Evolutionary conservation across 208 protist species (phyloP).

Genomic region (Leishmania major): DNA sequence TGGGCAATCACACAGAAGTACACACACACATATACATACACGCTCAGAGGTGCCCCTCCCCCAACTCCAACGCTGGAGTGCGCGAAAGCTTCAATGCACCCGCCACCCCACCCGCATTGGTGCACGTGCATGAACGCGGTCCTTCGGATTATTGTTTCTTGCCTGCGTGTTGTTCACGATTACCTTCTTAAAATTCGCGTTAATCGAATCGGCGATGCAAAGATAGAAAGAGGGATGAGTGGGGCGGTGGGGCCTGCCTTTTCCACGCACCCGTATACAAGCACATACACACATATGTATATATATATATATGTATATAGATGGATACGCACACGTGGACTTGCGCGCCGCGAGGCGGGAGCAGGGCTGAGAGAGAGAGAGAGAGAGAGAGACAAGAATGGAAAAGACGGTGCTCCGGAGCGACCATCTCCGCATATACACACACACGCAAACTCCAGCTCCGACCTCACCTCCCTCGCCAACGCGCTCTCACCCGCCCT

Average conservation of each 20-base stretch:
- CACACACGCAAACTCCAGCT: background rate
- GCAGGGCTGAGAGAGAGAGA: conserved; percentile 21
- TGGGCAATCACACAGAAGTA: background rate
- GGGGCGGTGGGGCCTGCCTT: no score
- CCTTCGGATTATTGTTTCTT: background rate
- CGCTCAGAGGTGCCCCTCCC: background rate
- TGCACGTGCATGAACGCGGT: background rate
- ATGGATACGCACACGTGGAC: background rate
- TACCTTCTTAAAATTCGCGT: background rate
- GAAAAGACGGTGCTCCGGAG: background rate
- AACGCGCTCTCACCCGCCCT: background rate
- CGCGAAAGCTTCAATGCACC: background rate
- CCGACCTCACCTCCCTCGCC: background rate
- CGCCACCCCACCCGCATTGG: background rate
- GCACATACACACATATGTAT: background rate
- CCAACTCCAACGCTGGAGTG: background rate
- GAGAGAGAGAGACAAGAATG: conserved; percentile 1
- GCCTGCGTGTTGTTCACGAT: background rate
- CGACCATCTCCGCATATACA: background rate
- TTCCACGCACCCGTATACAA: background rate
- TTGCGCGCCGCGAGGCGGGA: background rate
- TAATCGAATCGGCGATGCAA: background rate
- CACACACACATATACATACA: background rate
- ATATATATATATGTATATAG: no score
- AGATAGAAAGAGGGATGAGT: background rate